These are phyloP conservation scores for Colletotrichum sp. DNA, from an alignment of 2,329 filamentous ascomycete species.

Conservation along the genomic window DNA sequence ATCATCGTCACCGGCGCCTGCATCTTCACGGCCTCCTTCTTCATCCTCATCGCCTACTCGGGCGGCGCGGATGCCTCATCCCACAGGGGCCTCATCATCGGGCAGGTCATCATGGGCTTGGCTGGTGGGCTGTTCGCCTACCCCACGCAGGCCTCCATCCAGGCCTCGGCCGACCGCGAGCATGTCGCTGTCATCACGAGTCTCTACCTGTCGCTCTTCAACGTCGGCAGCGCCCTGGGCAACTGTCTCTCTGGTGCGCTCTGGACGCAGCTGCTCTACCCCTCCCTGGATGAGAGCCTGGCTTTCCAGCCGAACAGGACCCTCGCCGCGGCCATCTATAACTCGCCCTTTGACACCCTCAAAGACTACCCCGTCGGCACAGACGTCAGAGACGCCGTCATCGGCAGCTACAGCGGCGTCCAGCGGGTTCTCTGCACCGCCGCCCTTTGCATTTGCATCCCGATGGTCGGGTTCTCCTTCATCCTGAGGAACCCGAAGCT, in stretches of 20 bases:
- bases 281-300: conserved; percentile 33
- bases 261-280: conserved; percentile 45
- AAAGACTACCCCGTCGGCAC: conserved; percentile 33
- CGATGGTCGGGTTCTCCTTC: conserved; percentile 24
- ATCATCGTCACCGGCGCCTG: conserved; percentile 63
- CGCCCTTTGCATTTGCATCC: conserved; percentile 25
- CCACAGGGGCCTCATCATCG: conserved; percentile 58
- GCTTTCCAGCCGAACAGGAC: conserved; percentile 37
- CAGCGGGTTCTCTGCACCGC: conserved; percentile 24
- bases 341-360: conserved; percentile 38
- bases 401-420: conserved; percentile 22
- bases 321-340: conserved; percentile 39
- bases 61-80: conserved; percentile 47
- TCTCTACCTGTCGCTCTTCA: conserved; percentile 45
- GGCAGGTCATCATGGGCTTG: conserved; percentile 61
- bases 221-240: conserved; percentile 45
- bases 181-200: conserved; percentile 43
- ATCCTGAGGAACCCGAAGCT: conserved; percentile 23
- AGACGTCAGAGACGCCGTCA: conserved; percentile 14
- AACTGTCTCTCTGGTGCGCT: conserved; percentile 44
- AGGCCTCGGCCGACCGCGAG: conserved; percentile 39
- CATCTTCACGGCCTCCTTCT: conserved; percentile 61
- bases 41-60: conserved; percentile 58
- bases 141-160: conserved; percentile 44
- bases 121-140: conserved; percentile 62